Conservation (phyloP, 139 green algal genomes). For the Asterochloris sp. region DNA sequence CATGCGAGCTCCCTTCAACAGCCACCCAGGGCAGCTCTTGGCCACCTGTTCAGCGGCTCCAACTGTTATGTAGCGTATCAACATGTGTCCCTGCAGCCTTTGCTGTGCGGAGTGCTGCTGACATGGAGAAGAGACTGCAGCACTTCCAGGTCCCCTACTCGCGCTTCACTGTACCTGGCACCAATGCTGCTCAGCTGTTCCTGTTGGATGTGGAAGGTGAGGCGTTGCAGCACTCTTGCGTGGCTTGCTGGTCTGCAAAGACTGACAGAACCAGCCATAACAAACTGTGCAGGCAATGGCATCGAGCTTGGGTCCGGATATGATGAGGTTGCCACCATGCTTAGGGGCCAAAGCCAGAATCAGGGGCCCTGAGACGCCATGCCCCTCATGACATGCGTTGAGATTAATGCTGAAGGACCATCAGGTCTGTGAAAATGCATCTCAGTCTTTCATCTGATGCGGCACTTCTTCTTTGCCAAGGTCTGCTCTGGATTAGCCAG, state of each 20-base stretch:
- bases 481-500: no score
- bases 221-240: neutral
- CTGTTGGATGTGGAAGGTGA: conserved; percentile 20
- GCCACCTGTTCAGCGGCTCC: neutral
- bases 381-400: no score
- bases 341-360: neutral
- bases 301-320: conserved; percentile 19
- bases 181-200: conserved; percentile 19
- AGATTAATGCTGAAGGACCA: no score
- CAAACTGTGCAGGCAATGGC: conserved; percentile 9
- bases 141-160: conserved; percentile 2
- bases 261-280: neutral
- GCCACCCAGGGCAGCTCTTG: neutral
- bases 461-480: no score
- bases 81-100: conserved; percentile 13
- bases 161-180: conserved; percentile 3
- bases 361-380: no score
- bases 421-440: no score
- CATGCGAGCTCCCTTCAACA: neutral
- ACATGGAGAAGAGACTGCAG: conserved; percentile 3
- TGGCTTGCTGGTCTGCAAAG: neutral
- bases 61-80: neutral
- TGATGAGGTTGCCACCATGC: conserved; percentile 9
- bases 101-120: conserved; percentile 9
- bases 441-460: no score